phyloP scores from a whole-genome alignment of 805 yeast genomes.

The Schwanniomyces vanrijiae region DNA sequence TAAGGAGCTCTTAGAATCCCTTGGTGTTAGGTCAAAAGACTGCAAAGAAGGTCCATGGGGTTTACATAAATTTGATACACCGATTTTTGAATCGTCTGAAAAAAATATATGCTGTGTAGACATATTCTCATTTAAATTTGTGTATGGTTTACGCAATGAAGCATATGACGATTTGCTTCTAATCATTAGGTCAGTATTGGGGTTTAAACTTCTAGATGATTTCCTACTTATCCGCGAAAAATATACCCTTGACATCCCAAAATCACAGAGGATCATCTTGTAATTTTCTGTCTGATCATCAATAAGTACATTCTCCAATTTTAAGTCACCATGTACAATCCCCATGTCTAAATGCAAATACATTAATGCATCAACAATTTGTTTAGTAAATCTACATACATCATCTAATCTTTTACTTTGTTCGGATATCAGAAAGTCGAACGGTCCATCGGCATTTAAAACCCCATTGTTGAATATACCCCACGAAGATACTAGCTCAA shows the following conservation, averaged over 20 bases:
- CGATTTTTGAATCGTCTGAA: slow-evolving; percentile 33
- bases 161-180: slow-evolving; percentile 36
- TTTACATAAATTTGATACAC: slow-evolving; percentile 24
- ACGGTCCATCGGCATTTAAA: slow-evolving; percentile 24
- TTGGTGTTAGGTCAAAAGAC: slow-evolving; percentile 31
- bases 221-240: slow-evolving; percentile 25
- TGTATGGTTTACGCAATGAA: slow-evolving; percentile 32
- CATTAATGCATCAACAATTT: slow-evolving; percentile 57
- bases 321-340: slow-evolving; percentile 80
- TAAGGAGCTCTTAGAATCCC: slow-evolving; percentile 14
- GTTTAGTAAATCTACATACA: slow-evolving; percentile 38
- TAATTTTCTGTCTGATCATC: slow-evolving; percentile 33
- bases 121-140: slow-evolving; percentile 23
- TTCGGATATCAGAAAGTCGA: slow-evolving; percentile 24
- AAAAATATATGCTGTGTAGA: slow-evolving; percentile 20
- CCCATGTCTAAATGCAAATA: slow-evolving; percentile 58
- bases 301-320: slow-evolving; percentile 75
- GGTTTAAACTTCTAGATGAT: slow-evolving; percentile 9
- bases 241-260: slow-evolving; percentile 69
- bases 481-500: slow-evolving; percentile 72
- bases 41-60: slow-evolving; percentile 35
- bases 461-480: slow-evolving; percentile 42
- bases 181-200: slow-evolving; percentile 17
- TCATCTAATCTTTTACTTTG: slow-evolving; percentile 35
- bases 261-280: slow-evolving; percentile 72